These are phyloP conservation scores for Annona squamosa DNA, from an alignment of 164 flowering plant species.

Conservation along the genomic window DNA sequence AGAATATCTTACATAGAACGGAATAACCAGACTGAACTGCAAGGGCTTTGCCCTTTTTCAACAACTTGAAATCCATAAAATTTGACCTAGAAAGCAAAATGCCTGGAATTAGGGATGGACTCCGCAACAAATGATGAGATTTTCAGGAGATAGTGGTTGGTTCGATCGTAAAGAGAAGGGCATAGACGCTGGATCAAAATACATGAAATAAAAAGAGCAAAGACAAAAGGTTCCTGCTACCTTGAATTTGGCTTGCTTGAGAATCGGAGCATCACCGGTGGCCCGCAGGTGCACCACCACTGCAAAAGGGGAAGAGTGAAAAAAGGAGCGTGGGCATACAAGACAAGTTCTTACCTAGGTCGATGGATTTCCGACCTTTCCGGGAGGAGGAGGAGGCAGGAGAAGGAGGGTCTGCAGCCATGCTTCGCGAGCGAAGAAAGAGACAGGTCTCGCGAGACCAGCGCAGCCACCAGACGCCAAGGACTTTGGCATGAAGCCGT, in stretches of 20 bases:
- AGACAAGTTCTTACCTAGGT: not conserved
- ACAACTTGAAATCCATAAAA: too few species aligned
- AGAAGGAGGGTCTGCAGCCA: constrained; percentile 44
- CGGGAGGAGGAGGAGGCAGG: constrained; percentile 25
- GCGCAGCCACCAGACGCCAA: too few species aligned
- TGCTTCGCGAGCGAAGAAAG: not conserved
- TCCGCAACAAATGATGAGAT: not conserved
- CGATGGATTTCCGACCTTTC: constrained; percentile 32
- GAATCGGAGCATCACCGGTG: constrained; percentile 95
- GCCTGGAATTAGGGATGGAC: too few species aligned
- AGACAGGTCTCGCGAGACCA: not conserved
- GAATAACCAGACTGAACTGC: too few species aligned
- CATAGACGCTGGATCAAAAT: not conserved
- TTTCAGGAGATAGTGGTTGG: not conserved
- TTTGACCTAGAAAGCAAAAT: too few species aligned
- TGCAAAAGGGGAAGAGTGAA: constrained; percentile 17
- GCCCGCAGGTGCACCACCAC: constrained; percentile 88
- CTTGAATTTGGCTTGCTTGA: constrained; percentile 95
- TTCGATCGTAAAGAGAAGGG: not conserved
- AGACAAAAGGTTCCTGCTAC: constrained; percentile 16
- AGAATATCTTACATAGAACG: too few species aligned
- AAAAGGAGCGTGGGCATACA: not conserved
- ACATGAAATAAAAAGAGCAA: not conserved
- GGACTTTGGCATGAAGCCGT: too few species aligned
- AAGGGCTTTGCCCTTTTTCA: too few species aligned